phyloP scores from a whole-genome alignment of 371 early-diverging fungal species.

The Lichtheimia corymbifera region DNA sequence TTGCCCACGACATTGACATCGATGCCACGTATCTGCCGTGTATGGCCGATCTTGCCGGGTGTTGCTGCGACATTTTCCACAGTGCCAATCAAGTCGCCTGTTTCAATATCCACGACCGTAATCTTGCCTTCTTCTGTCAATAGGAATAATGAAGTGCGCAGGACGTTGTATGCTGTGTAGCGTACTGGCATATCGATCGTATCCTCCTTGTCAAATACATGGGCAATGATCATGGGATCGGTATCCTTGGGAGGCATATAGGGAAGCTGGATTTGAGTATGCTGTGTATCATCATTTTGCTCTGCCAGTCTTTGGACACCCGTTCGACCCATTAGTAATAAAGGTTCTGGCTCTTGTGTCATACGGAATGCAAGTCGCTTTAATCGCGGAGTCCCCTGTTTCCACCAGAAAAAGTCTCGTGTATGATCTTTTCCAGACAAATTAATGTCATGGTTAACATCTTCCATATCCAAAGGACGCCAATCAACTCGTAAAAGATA shows the following conservation, averaged over 20 bases:
- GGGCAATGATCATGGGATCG: conserved; percentile 34
- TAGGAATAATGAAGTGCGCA: conserved; percentile 40
- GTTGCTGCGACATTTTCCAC: conserved; percentile 33
- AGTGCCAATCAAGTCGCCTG: conserved; percentile 38
- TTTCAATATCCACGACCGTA: conserved; percentile 49
- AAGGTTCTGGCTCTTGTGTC: conserved; percentile 11
- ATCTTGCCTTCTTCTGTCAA: conserved; percentile 51
- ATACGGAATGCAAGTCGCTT: conserved; percentile 29
- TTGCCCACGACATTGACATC: conserved; percentile 50
- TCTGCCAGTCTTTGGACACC: neutral
- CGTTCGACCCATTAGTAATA: no score
- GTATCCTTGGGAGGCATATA: conserved; percentile 34
- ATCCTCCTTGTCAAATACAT: conserved; percentile 32
- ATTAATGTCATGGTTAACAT: neutral
- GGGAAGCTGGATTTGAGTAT: conserved; percentile 15
- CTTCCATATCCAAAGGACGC: conserved; percentile 23
- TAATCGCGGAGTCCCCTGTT: conserved; percentile 24
- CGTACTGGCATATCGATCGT: conserved; percentile 35
- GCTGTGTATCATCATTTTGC: neutral
- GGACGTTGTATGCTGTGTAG: conserved; percentile 50
- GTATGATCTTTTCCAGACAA: conserved; percentile 9
- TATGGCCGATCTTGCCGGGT: conserved; percentile 8
- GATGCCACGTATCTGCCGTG: conserved; percentile 32
- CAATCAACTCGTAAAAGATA: conserved; percentile 30
- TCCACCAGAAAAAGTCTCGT: conserved; percentile 38